Evolutionary conservation across 306 rosid species (phyloP).

Genomic region (Vigna mungo): DNA sequence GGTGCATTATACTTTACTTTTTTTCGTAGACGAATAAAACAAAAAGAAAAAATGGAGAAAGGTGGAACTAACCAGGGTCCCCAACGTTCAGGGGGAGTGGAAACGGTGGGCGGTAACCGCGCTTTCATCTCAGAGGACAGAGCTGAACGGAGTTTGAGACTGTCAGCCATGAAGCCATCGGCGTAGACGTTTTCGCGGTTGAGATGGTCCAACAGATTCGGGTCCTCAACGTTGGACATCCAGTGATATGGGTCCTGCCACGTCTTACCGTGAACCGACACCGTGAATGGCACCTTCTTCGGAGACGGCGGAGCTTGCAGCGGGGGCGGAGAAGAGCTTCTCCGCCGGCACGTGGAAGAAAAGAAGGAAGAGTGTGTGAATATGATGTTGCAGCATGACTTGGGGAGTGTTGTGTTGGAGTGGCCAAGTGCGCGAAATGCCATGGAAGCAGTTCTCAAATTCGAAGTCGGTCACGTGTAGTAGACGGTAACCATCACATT

Average conservation of each 20-base stretch:
- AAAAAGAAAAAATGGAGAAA: neutral
- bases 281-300: conserved; percentile 66
- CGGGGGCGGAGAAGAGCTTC: conserved; percentile 44
- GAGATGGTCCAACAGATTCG: conserved; percentile 64
- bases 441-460: conserved; percentile 45
- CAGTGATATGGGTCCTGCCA: conserved; percentile 86
- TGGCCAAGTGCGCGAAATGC: conserved; percentile 51
- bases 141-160: conserved; percentile 54
- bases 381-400: conserved; percentile 2
- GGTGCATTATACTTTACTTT: neutral
- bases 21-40: neutral
- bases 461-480: neutral
- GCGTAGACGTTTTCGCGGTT: conserved; percentile 72
- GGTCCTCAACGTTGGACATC: conserved; percentile 83
- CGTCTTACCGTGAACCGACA: conserved; percentile 66
- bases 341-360: conserved; percentile 43
- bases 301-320: conserved; percentile 63
- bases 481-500: neutral
- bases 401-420: conserved; percentile 26
- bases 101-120: conserved; percentile 69
- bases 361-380: neutral
- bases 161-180: conserved; percentile 83
- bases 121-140: conserved; percentile 77
- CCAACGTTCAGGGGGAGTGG: conserved; percentile 94
- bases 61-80: conserved; percentile 81